phyloP scores from a whole-genome alignment of 208 protist genomes.

The Leishmania tarentolae region DNA sequence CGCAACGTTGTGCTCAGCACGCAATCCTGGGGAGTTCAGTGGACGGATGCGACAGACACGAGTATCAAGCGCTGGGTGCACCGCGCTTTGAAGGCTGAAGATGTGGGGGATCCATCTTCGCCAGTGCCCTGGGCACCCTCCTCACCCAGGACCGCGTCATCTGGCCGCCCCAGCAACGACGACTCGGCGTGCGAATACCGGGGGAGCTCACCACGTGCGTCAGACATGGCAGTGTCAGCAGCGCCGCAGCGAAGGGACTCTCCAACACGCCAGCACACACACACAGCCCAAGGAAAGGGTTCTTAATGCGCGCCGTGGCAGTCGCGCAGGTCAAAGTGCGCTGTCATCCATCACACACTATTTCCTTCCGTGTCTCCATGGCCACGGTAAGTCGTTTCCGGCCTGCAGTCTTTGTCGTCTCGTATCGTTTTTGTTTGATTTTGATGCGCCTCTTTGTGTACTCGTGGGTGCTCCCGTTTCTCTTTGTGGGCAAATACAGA shows the following conservation, averaged over 20 bases:
- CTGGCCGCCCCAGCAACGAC: not conserved
- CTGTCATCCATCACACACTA: not conserved
- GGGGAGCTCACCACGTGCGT: not conserved
- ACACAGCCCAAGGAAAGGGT: not conserved
- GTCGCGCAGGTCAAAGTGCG: not conserved
- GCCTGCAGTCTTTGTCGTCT: not conserved
- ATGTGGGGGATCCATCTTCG: not conserved
- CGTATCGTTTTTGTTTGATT: not conserved
- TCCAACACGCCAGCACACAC: not conserved
- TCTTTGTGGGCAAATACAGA: not conserved
- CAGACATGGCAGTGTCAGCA: not conserved
- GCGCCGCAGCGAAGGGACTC: not conserved
- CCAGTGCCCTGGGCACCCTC: slow-evolving; percentile 4
- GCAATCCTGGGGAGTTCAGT: slow-evolving; percentile 33
- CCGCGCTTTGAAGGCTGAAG: slow-evolving; percentile 20
- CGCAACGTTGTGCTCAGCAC: slow-evolving; percentile 38
- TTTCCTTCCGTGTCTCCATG: not conserved
- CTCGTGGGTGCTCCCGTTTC: not conserved
- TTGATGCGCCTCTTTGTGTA: not conserved
- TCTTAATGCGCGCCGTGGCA: not conserved
- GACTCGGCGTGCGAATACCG: not conserved
- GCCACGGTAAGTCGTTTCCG: not conserved
- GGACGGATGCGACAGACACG: slow-evolving; percentile 31
- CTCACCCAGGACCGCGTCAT: slow-evolving; percentile 4
- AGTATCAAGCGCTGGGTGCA: slow-evolving; percentile 43